Base-by-base conservation (phyloP, 2,329 filamentous ascomycete species). In the Neopestalotiopsis clavispora region DNA sequence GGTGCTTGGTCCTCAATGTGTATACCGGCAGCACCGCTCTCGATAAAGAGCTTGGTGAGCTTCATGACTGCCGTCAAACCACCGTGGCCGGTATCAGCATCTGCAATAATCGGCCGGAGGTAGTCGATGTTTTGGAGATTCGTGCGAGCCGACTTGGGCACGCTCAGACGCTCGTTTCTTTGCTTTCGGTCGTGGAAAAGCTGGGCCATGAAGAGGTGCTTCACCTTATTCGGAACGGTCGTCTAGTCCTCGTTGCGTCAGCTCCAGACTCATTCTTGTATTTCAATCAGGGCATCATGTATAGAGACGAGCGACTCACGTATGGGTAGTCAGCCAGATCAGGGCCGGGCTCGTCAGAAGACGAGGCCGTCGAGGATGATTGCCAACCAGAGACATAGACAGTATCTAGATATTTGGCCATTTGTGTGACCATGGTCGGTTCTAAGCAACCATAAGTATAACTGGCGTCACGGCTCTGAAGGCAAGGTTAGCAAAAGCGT, bases 141-240 rank as follows among this genome's bases (percentile, higher is more conserved):
- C 74, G 84, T 82, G 68, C 96, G 93, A 78, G 94, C 87, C 30
- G 87, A 84, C 79, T 92, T 92, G 34, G 94, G 89, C 7, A 87
- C 91, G 72, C 89, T 92, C 66, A 98, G 84, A 69, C 96, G 94
- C 82, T 98, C 96, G 82, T 98, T 94, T 73, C 96, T 92, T 84
- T 99, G 96, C 85, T 99, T 99, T 78, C 96, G 93, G 87, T 99
- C 96, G 84, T 99, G 96, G 92, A 99, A 99, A 68, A 98, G 91
- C 84, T 99, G 96, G 14, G 96, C 95, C 90, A 97, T 95, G 90
- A 97, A 99, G 66, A 99, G 90, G 80, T 99, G 96, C 78, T 93
- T 90, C 73, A 99, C 96, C 84, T 99, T 99, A 87, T 98, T 97
- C 66, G 96, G 96, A 28, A 99, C 96, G 58, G 96, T 99, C 74